Conservation (phyloP, 495 filamentous ascomycete species). For the Terfezia boudieri region DNA sequence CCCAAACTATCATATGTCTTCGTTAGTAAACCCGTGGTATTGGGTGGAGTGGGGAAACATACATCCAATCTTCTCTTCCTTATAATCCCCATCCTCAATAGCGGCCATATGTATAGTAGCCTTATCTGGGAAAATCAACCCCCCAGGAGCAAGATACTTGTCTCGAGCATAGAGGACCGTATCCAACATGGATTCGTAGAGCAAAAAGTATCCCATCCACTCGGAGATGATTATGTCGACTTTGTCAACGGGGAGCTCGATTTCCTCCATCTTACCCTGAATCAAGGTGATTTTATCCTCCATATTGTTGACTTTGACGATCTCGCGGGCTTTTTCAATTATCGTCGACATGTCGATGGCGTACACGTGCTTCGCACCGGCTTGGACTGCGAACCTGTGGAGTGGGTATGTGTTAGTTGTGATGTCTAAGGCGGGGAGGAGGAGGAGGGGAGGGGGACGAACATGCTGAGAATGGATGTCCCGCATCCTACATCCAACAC, state of each 20-base stretch:
- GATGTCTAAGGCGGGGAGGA: conserved; percentile 18
- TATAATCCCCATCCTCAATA: conserved; percentile 67
- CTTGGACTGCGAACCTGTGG: conserved; percentile 77
- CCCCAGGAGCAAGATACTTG: conserved; percentile 61
- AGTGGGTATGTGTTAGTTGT: conserved; percentile 12
- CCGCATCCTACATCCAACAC: conserved; percentile 97
- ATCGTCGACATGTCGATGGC: conserved; percentile 96
- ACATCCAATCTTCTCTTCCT: conserved; percentile 52
- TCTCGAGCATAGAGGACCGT: conserved; percentile 88
- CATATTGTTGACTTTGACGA: conserved; percentile 70
- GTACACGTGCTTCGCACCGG: conserved; percentile 82
- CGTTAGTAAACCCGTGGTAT: not conserved
- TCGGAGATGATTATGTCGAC: conserved; percentile 98
- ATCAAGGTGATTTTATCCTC: conserved; percentile 66
- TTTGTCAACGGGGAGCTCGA: conserved; percentile 59
- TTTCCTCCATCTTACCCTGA: conserved; percentile 93
- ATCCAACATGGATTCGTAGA: conserved; percentile 97
- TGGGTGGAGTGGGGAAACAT: conserved; percentile 18
- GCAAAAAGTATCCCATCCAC: conserved; percentile 99
- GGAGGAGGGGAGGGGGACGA: conserved; percentile 16
- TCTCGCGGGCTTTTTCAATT: conserved; percentile 81
- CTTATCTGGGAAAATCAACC: conserved; percentile 80
- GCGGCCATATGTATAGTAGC: conserved; percentile 69
- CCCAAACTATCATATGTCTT: conserved; percentile 44
- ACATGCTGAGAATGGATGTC: conserved; percentile 76